These are phyloP conservation scores for Xylaria venustula DNA, from an alignment of 495 filamentous ascomycete genomes.

Conservation along the genomic window DNA sequence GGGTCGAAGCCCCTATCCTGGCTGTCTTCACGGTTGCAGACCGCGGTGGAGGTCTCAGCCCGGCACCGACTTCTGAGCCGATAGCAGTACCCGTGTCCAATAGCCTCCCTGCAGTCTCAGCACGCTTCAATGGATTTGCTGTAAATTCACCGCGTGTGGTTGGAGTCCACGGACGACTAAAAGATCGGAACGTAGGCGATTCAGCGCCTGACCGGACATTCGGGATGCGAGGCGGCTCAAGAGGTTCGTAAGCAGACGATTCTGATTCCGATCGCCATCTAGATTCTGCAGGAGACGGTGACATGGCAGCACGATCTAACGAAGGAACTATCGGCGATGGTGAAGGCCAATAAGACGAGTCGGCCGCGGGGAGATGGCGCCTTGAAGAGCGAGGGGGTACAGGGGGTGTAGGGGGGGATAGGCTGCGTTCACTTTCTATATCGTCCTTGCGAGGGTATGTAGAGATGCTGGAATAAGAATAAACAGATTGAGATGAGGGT, in stretches of 20 bases:
- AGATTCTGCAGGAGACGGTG: not conserved
- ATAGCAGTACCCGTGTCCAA: not conserved
- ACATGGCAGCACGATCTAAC: constrained; percentile 14
- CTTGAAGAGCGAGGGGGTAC: constrained; percentile 10
- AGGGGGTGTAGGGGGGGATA: not conserved
- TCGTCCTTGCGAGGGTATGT: constrained; percentile 1
- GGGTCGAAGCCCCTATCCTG: not conserved
- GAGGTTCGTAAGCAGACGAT: constrained; percentile 15
- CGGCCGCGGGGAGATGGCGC: constrained; percentile 24
- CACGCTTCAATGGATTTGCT: constrained; percentile 11
- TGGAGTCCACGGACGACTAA: constrained; percentile 26
- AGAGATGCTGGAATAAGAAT: not conserved
- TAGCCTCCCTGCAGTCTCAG: constrained; percentile 15
- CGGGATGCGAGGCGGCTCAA: constrained; percentile 11
- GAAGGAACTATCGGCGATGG: constrained; percentile 21
- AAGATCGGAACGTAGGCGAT: constrained; percentile 25
- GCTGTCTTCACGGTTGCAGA: constrained; percentile 14
- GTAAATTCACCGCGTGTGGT: not conserved
- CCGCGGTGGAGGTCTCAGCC: constrained; percentile 15
- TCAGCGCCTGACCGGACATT: constrained; percentile 13
- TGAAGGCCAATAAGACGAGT: constrained; percentile 25
- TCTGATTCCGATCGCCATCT: constrained; percentile 13
- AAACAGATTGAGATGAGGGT: constrained; percentile 5
- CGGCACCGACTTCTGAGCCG: not conserved
- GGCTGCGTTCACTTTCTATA: not conserved